phyloP scores from a whole-genome alignment of 2,329 filamentous ascomycete species.

The Aspergillus ochraceus region DNA sequence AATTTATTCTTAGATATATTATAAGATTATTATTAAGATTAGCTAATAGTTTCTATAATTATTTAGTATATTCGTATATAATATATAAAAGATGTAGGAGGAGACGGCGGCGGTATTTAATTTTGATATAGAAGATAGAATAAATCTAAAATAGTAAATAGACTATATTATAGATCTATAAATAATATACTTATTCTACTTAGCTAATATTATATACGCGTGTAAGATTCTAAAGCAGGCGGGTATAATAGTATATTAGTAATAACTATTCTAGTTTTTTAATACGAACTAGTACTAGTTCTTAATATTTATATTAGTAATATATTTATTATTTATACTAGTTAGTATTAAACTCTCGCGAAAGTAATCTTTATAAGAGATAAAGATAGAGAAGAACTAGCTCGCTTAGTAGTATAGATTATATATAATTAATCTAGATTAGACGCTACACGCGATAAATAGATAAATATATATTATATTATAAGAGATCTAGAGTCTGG shows the following conservation, averaged over 20 bases:
- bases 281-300: background rate
- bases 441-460: no score
- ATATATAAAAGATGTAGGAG: background rate
- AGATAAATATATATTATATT: background rate
- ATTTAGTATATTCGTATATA: slow-evolving; percentile 5
- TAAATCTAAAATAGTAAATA: slow-evolving; percentile 4
- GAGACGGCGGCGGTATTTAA: background rate
- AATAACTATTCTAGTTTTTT: background rate
- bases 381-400: background rate
- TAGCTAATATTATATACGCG: background rate
- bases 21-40: slow-evolving; percentile 9
- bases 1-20: no score
- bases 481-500: background rate
- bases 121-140: background rate
- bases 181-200: background rate
- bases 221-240: background rate
- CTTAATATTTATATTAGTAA: background rate
- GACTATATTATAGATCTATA: slow-evolving; percentile 8
- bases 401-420: background rate
- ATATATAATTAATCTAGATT: background rate
- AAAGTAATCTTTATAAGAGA: background rate
- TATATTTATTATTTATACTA: background rate
- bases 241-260: background rate
- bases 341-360: background rate
- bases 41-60: slow-evolving; percentile 8